Base-by-base conservation (phyloP, 345 rosid species). In the Hirschfeldia incana region DNA sequence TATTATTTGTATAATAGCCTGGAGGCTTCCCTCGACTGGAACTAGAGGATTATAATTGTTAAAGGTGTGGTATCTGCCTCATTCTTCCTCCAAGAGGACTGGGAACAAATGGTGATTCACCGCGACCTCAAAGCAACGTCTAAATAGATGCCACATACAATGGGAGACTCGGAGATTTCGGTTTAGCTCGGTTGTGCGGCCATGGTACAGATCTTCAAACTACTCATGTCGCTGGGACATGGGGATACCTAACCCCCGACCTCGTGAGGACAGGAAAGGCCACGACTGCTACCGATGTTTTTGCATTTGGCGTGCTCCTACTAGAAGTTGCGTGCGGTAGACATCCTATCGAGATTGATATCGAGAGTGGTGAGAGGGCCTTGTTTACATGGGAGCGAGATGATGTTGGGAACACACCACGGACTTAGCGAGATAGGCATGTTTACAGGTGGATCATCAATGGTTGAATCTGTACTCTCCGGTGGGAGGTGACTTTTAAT, bases 181-280 rank as follows among this genome's bases (percentile, higher is more conserved):
- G 98, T n/a, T 88, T 94, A 2, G 94, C 98, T 3, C 87, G 88
- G 73, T 61, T 94, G 80, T 89, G 87, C 0, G 88, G 85, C 65
- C 96, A 88, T 15, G 96, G 94, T 26, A 78, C 86, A 1, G 86
- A 89, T 61, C 96, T 93, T n/a, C 78, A 83, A 59, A 92, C 96
- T 9, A 94, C 97, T 0, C 82, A 82, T 12, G 91, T 92, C 3
- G 98, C 87, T 8, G 96, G 97, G 70, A 94, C 39, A 46, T 77
- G 89, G 77, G 97, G 98, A 1, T 94, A 94, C 79, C n/a, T 94
- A 46, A 94, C 96, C 37, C 98, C 98, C 0, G 98, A 94, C 72
- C 78, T 83, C 1, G 80, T 92, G 2, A 81, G 81, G 77, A 92
- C 55, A 46, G 16, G 55, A 46, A 12, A 13, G 5, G 55, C 55